Percentiles rank a stretch among this genome's conserved stretches.
Conservation (phyloP, 176 grass and related monocot genomes). For the Carex scoparia region DNA sequence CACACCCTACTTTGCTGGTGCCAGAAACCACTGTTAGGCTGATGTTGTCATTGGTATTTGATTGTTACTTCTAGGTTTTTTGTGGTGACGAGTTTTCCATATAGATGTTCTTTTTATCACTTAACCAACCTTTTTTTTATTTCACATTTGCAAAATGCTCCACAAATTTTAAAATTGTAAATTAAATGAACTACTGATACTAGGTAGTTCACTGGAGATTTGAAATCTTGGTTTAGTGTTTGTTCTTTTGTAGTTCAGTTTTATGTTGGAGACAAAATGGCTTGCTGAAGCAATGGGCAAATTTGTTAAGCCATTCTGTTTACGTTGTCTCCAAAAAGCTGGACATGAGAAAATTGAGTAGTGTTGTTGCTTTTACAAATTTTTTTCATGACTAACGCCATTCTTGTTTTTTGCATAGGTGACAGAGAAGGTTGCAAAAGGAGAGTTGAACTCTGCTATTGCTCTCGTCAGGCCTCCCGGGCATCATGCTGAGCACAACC, state of each 20-base stretch:
- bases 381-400: background rate
- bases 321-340: slow-evolving; percentile 5
- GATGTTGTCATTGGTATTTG: background rate
- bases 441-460: slow-evolving; percentile 81
- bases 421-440: slow-evolving; percentile 73
- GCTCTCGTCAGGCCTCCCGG: slow-evolving; percentile 92
- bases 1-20: background rate
- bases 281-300: background rate
- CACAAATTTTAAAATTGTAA: background rate
- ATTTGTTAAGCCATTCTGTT: slow-evolving; percentile 2
- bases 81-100: background rate
- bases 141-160: background rate
- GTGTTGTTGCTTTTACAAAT: background rate
- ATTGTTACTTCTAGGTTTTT: background rate
- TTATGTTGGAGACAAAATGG: slow-evolving; percentile 1
- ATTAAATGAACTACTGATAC: background rate
- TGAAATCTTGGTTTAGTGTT: background rate
- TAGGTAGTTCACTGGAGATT: background rate
- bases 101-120: background rate
- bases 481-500: slow-evolving; percentile 80
- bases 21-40: background rate
- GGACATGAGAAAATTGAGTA: background rate
- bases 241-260: background rate
- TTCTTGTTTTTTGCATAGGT: slow-evolving; percentile 45
- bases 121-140: background rate